These are phyloP conservation scores for Cladorrhinum sp. DNA, from an alignment of 2,329 filamentous ascomycete genomes.

Conservation along the genomic window DNA sequence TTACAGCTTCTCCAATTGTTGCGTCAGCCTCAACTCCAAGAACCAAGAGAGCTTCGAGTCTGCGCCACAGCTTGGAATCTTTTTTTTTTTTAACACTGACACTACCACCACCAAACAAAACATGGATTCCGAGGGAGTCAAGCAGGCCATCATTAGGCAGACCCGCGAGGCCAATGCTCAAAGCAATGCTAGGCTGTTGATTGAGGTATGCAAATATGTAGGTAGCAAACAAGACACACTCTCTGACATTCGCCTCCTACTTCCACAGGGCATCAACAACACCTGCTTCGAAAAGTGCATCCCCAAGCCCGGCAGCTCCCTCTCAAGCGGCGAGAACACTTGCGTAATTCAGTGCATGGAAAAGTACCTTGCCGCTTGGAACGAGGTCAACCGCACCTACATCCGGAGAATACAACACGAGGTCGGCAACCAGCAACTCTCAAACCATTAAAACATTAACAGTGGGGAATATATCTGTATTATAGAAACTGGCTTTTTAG, in stretches of 20 bases:
- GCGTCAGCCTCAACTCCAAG: slow-evolving; percentile 11
- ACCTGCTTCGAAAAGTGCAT: slow-evolving; percentile 79
- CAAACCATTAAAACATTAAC: slow-evolving; percentile 2
- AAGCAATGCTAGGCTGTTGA: slow-evolving; percentile 66
- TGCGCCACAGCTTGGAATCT: slow-evolving; percentile 20
- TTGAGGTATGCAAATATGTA: slow-evolving; percentile 55
- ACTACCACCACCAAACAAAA: slow-evolving; percentile 20
- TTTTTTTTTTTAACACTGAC: slow-evolving; percentile 3
- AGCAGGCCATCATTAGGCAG: slow-evolving; percentile 63
- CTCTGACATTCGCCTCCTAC: neutral
- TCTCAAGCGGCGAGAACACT: slow-evolving; percentile 65
- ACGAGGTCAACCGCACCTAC: slow-evolving; percentile 67
- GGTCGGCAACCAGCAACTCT: slow-evolving; percentile 34
- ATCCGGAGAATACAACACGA: slow-evolving; percentile 62
- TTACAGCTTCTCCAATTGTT: neutral
- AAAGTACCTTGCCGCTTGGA: slow-evolving; percentile 81
- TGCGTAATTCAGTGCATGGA: slow-evolving; percentile 79
- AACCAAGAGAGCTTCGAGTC: neutral
- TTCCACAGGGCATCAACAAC: slow-evolving; percentile 70
- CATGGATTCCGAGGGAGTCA: slow-evolving; percentile 59
- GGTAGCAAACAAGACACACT: neutral
- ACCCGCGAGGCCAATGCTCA: slow-evolving; percentile 63
- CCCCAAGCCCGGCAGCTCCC: slow-evolving; percentile 62
- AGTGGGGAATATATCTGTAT: neutral
- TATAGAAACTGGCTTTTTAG: neutral